phyloP scores from a whole-genome alignment of 2,329 filamentous ascomycete genomes.

The Cytospora paraplurivora region DNA sequence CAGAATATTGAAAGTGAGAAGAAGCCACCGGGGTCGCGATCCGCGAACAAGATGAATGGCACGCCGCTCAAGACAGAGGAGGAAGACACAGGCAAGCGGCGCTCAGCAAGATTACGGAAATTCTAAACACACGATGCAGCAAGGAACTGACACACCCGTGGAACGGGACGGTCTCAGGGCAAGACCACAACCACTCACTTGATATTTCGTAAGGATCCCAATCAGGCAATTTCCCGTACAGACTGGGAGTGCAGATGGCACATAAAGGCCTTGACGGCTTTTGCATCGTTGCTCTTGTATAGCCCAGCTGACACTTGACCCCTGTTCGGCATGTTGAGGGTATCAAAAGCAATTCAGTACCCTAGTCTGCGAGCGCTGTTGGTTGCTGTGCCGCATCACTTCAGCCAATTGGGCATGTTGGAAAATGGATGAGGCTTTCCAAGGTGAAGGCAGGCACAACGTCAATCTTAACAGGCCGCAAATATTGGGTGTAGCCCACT shows the following conservation, averaged over 20 bases:
- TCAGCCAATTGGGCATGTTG: no score
- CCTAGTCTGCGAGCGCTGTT: no score
- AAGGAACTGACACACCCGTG: no score
- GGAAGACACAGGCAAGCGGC: conserved; percentile 29
- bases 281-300: conserved; percentile 36
- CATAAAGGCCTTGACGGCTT: conserved; percentile 32
- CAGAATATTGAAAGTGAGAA: conserved; percentile 32
- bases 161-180: no score
- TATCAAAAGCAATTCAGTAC: no score
- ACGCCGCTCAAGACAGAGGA: conserved; percentile 14
- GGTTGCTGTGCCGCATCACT: no score
- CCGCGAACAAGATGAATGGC: conserved; percentile 26
- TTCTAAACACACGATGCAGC: conserved; percentile 7
- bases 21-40: neutral
- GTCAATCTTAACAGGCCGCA: no score
- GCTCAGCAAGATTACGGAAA: conserved; percentile 36
- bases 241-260: no score
- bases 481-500: no score
- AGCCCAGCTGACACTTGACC: conserved; percentile 38
- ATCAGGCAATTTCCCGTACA: neutral
- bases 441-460: no score
- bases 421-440: no score
- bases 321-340: conserved; percentile 37
- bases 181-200: neutral
- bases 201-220: neutral